Evolutionary conservation across 805 yeast species (phyloP), one percentile per base, ranked within the genome.

Genomic region (Saturnispora mendoncae): DNA sequence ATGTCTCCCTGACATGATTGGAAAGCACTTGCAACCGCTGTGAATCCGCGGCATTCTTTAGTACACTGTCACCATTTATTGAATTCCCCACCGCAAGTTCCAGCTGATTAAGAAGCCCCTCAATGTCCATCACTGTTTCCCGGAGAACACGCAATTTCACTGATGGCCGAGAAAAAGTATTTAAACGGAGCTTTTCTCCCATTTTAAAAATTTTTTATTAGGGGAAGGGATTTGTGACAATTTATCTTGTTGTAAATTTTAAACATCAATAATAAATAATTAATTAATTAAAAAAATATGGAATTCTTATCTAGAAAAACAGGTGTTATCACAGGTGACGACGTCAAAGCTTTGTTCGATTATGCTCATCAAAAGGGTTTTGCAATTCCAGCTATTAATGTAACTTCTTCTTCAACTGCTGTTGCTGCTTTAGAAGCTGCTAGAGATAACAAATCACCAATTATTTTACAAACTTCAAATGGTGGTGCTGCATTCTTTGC

Each of bases 401-500:
- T 92, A 46, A 92, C 98, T 52, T 85, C 97, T 27, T 88, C 97
- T 28, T 90, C 97, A 46, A 90, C 97, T 50, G 97, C 80, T 45
- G 83, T 86, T 64, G 95, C 97, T 56, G 95, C 97, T 49, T 74
- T 92, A 59, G 95, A 92, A 69, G 96, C 97, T 51, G 96, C 97
- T 48, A 85, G 94, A 68, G 97, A 92, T 69, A 76, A 72, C 71
- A 76, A 82, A 55, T 78, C 95, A 49, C 98, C 98, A 72, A 87
- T 92, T 70, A 85, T 92, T 65, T 72, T 92, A 64, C 98, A 92
- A 73, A 79, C 90, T 56, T 90, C 97, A 48, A 87, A 92, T 69
- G 98, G 98, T 74, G 98, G 98, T 76, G 95, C 98, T 55, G 97
- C 97, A 51, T 92, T 79, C 85, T 92, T 92, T 66, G 98, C 98